Base-by-base conservation (phyloP, 2,329 filamentous ascomycete species). In the Cryphonectria carpinicola region DNA sequence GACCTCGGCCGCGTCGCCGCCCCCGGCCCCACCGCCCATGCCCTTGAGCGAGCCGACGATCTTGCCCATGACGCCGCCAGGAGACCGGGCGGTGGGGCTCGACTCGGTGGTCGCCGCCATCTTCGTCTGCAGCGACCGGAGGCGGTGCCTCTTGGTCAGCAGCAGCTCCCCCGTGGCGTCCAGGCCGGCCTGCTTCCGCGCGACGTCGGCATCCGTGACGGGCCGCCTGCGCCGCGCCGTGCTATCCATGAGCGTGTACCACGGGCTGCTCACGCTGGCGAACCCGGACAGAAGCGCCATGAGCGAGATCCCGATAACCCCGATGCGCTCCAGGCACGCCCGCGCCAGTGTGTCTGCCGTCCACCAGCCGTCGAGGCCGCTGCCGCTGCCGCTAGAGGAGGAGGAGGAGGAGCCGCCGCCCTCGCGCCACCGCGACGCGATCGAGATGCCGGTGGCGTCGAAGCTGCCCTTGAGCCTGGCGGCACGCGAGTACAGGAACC, bases 211-310 rank as follows among this genome's bases (percentile, higher is more conserved):
- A 66, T 97, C 93, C 0, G 91, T 90, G 25, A 94, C 88, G 4
- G 88, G 88, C 41, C 87, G 85, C 66, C 82, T 83, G 64, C 79
- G 79, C 43, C 82, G 80, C 13, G 81, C 78, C 62, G 88, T 83
- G 54, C 87, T 88, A 41, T 90, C 89, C 35, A 89, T 87, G 80
- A 97, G 93, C 0, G 89, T 93, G 77, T 97, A 92, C 93, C 94
- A 97, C 1, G 94, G 89, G 1, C 92, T 92, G 35, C 92, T 95
- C 46, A 97, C 92, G n/a, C 93, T 93, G 7, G 94, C 94, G 76
- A 97, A 97, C 0, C 94, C 94, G 8, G 93, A 93, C n/a, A 97
- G 84, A 19, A 95, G 86, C 22, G 93, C 94, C 93, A 97, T 97
- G 67, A 96, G 82, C 64, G 92, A 90, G 69, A 96, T 94, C 4